These are phyloP conservation scores for Wallacemonas sp. DNA, from an alignment of 208 protist genomes.

Conservation along the genomic window DNA sequence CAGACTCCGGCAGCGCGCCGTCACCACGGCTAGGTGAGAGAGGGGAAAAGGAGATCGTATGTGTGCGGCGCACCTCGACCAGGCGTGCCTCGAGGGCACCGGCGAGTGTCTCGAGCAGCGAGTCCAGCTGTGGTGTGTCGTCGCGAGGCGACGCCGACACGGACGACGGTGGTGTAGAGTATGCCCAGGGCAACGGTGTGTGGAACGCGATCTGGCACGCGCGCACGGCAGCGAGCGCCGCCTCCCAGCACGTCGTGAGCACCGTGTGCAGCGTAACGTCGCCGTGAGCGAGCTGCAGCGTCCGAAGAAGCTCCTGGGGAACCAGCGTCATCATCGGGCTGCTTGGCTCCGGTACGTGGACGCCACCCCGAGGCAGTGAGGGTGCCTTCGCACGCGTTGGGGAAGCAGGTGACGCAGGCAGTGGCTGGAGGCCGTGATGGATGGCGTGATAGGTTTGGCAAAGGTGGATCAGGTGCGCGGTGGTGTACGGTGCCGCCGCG, in stretches of 20 bases:
- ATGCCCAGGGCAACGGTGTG: not conserved
- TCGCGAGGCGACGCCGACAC: not conserved
- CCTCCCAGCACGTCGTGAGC: conserved; percentile 40
- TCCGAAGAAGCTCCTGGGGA: conserved; percentile 38
- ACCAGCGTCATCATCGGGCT: conserved; percentile 46
- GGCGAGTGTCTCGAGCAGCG: not conserved
- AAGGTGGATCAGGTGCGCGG: conserved; percentile 21
- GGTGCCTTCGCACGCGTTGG: too few species aligned
- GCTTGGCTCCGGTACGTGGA: too few species aligned
- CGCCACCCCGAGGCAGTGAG: too few species aligned
- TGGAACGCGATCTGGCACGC: not conserved
- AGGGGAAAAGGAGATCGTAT: too few species aligned
- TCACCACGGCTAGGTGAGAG: too few species aligned
- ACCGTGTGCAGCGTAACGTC: not conserved
- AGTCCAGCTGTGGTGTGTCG: conserved; percentile 6
- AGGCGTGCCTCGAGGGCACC: conserved; percentile 1
- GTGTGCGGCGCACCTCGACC: conserved; percentile 5
- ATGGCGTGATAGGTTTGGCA: conserved; percentile 22
- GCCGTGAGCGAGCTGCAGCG: conserved; percentile 32
- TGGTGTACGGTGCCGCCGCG: not conserved
- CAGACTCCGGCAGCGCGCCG: too few species aligned
- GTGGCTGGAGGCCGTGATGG: not conserved
- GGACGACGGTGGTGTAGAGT: not conserved
- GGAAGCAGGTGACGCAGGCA: too few species aligned
- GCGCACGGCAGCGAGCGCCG: conserved; percentile 34